phyloP scores from a whole-genome alignment of 495 filamentous ascomycete species.

The Neurospora sp. region DNA sequence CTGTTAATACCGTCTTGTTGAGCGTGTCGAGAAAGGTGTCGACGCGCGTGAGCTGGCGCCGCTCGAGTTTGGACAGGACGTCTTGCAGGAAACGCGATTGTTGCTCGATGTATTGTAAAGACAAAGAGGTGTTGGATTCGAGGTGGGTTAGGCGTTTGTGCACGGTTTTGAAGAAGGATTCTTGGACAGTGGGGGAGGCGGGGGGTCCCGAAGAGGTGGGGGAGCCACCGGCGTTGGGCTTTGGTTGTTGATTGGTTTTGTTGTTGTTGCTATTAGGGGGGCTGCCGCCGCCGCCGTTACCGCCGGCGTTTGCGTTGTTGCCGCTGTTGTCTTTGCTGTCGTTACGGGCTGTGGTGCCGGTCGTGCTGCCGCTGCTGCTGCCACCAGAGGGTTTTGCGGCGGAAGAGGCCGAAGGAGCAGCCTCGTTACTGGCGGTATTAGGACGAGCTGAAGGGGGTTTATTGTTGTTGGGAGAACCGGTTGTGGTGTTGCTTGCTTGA shows the following conservation, averaged over 20 bases:
- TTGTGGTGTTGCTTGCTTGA: background rate
- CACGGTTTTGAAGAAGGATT: constrained; percentile 94
- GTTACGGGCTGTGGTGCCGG: constrained; percentile 2
- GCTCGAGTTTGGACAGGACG: constrained; percentile 83
- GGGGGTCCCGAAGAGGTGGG: constrained; percentile 30
- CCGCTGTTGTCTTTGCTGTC: constrained; percentile 5
- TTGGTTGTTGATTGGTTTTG: constrained; percentile 13
- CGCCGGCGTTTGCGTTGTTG: background rate
- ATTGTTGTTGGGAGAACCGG: background rate
- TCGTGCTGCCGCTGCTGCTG: background rate
- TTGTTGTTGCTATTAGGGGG: background rate
- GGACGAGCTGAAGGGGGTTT: background rate
- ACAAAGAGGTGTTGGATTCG: constrained; percentile 86
- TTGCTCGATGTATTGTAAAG: constrained; percentile 91
- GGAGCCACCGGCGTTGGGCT: constrained; percentile 33
- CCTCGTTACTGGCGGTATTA: background rate
- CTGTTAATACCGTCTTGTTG: constrained; percentile 77
- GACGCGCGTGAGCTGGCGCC: constrained; percentile 75
- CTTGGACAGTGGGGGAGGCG: constrained; percentile 76
- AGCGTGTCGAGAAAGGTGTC: constrained; percentile 70
- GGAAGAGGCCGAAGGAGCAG: background rate
- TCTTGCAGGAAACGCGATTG: constrained; percentile 88
- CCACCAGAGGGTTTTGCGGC: background rate
- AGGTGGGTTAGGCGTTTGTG: constrained; percentile 85
- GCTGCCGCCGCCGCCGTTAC: background rate